A percentile compares a stretch with the other conserved stretches of the same genome.
Evolutionary conservation across 306 rosid species (phyloP).

Genomic region (Lathyrus tuberosus): DNA sequence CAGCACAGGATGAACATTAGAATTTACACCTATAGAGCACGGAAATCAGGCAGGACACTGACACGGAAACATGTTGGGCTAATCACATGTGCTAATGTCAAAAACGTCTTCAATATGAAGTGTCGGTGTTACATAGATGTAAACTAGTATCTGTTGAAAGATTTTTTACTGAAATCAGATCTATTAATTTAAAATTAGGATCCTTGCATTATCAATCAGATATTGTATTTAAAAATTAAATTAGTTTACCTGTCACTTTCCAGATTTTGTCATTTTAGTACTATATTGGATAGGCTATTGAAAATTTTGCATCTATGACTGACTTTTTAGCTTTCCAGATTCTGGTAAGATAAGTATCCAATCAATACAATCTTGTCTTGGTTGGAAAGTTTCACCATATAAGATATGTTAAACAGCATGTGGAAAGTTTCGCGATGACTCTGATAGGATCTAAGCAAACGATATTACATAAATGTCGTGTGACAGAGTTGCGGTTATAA

Average conservation of each 20-base stretch:
- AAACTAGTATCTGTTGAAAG: neutral
- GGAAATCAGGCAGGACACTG: no score
- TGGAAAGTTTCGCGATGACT: neutral
- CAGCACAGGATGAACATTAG: neutral
- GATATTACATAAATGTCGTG: neutral
- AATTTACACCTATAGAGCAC: neutral
- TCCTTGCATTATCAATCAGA: constrained; percentile 1
- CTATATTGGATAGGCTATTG: constrained; percentile 16
- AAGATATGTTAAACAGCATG: constrained; percentile 2
- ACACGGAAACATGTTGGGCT: no score
- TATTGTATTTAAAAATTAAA: constrained; percentile 26
- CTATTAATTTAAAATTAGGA: constrained; percentile 1
- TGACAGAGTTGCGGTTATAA: neutral
- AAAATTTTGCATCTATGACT: constrained; percentile 31
- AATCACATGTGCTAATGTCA: no score
- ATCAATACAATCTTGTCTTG: constrained; percentile 25
- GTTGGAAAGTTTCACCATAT: constrained; percentile 2
- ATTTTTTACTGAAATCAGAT: neutral
- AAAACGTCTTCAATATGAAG: no score
- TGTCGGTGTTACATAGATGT: no score
- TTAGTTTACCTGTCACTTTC: neutral
- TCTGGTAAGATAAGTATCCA: constrained; percentile 29
- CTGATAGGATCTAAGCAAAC: neutral
- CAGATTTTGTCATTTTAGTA: constrained; percentile 14
- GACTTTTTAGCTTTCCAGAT: constrained; percentile 12